Conservation (phyloP, 2,329 filamentous ascomycete genomes). For the Pseudogymnoascus sp. region DNA sequence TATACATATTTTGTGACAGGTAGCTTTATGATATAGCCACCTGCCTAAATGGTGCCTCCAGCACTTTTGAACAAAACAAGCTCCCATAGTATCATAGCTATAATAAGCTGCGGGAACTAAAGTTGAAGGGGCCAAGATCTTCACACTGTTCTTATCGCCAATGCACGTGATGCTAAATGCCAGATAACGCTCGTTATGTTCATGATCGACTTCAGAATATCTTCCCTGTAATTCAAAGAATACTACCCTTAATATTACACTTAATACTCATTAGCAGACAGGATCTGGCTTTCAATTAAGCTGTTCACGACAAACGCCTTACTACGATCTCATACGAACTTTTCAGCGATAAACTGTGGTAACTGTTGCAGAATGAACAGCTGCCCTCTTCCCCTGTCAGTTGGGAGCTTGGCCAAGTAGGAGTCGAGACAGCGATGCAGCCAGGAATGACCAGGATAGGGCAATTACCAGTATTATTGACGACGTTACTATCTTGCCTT, state of each 20-base stretch:
- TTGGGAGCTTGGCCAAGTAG: constrained; percentile 3
- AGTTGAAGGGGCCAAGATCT: neutral
- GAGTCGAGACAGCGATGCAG: constrained; percentile 4
- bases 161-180: neutral
- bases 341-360: neutral
- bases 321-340: neutral
- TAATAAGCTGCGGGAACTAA: neutral
- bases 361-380: neutral
- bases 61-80: neutral
- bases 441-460: neutral
- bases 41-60: neutral
- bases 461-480: neutral
- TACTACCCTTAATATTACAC: neutral
- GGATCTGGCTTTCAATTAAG: neutral
- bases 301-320: neutral
- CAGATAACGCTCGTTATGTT: neutral
- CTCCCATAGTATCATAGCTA: neutral
- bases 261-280: neutral
- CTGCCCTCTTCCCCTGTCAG: neutral
- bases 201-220: neutral
- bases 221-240: neutral
- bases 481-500: neutral
- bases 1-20: neutral
- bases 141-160: neutral
- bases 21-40: neutral